A percentile compares a stretch with the other conserved stretches of the same genome.
Conservation (phyloP, 805 yeast genomes). For the Pichia rugopelliculosa region DNA sequence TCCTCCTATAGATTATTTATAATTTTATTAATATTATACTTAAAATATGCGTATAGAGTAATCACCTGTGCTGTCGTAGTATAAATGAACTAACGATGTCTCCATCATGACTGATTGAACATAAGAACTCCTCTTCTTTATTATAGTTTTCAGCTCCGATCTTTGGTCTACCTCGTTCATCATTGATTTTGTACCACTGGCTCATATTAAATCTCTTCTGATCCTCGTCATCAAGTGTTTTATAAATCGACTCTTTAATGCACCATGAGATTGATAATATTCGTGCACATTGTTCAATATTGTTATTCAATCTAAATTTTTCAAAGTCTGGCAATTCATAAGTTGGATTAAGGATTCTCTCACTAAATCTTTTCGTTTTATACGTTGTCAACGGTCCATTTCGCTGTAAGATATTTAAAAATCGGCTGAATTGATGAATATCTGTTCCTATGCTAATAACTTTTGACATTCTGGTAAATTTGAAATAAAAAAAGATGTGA, state of each 20-base stretch:
- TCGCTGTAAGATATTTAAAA: slow-evolving; percentile 33
- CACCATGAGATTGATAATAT: slow-evolving; percentile 62
- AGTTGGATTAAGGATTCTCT: slow-evolving; percentile 43
- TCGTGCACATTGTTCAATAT: slow-evolving; percentile 24
- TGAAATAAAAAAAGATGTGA: too few relatives aligned
- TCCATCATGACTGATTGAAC: slow-evolving; percentile 60
- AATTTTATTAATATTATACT: background rate
- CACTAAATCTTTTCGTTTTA: slow-evolving; percentile 33
- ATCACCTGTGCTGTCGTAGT: slow-evolving; percentile 15
- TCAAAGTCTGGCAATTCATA: slow-evolving; percentile 34
- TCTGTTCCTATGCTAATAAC: slow-evolving; percentile 53
- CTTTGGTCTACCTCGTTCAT: slow-evolving; percentile 35
- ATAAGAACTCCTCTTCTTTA: slow-evolving; percentile 39
- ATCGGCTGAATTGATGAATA: slow-evolving; percentile 40
- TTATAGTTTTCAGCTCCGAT: slow-evolving; percentile 30
- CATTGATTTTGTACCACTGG: slow-evolving; percentile 48
- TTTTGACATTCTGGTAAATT: slow-evolving; percentile 16
- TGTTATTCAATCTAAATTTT: slow-evolving; percentile 8
- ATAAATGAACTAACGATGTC: slow-evolving; percentile 53
- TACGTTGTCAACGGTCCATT: slow-evolving; percentile 27
- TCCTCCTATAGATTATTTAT: too few relatives aligned
- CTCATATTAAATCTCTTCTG: slow-evolving; percentile 50
- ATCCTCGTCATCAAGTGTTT: slow-evolving; percentile 41
- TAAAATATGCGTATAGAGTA: background rate
- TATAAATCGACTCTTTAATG: slow-evolving; percentile 65